Base-by-base conservation (phyloP, 371 early-diverging fungal species). In the Syncephalastrum racemosum region DNA sequence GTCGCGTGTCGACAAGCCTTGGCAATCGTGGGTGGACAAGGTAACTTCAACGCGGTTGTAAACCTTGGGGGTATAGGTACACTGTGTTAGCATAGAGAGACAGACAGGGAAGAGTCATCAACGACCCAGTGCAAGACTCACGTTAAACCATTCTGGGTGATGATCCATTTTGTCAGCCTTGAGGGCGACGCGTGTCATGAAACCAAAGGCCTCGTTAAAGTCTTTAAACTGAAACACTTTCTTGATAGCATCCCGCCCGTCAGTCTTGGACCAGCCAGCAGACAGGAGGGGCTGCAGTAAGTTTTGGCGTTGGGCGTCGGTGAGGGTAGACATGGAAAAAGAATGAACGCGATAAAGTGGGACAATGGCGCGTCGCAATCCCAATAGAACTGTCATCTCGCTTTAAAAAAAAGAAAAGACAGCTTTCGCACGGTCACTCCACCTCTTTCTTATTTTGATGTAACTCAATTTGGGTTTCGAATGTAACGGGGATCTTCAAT, bases 71-170 rank as follows among this genome's bases (percentile, higher is more conserved):
- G 53, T 1, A 46, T 10, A 42, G 41, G 4, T 25, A 43, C 36
- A 39, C n/a, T 27, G 25, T 24, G 16, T n/a, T 15, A 0, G 27
- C 39, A 46, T 49, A 54, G 22, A 20, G 25, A 46, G 43, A 54
- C 46, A 16, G 10, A 43, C 27, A 14, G 25, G 10, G 15, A 5
- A 44, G 27, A 12, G 44, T 43, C 43, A 16, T 27, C 18, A 19
- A 23, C 8, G 7, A n/a, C 16, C 31, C 5, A 24, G 16, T 18
- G 3, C 13, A 19, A 22, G 14, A 57, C 73, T 67, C 79, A 90
- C 91, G 68, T 93, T 93, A 63, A 90, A 91, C 94, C 94, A 93
- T 70, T 93, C 94, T 10, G 98, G 98, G 63, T 97, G 98, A 68
- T 97, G 98, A 64, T 94, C 90, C 68, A 84, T 80, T 68, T 89